phyloP scores from a whole-genome alignment of 2,329 filamentous ascomycete species.

The Fusarium chlamydosporum region DNA sequence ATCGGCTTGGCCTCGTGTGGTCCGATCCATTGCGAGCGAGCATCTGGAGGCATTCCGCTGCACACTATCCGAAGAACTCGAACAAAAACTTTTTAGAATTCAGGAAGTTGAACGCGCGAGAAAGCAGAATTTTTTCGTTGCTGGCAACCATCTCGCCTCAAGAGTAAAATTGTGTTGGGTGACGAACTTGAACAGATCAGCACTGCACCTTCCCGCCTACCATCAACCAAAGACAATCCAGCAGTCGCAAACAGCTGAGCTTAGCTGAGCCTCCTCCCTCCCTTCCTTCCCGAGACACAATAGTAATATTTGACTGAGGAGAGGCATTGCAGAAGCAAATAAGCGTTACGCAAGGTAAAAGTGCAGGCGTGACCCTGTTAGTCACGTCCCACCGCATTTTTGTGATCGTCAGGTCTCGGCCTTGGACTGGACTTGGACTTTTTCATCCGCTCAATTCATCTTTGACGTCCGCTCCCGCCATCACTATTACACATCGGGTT shows the following conservation, averaged over 20 bases:
- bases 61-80: slow-evolving; percentile 11
- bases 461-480: slow-evolving; percentile 34
- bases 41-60: background rate
- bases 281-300: slow-evolving; percentile 2
- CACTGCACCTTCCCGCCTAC: slow-evolving; percentile 34
- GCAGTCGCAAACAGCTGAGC: slow-evolving; percentile 18
- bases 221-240: slow-evolving; percentile 17
- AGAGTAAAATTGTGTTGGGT: slow-evolving; percentile 15
- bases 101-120: slow-evolving; percentile 10
- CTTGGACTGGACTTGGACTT: slow-evolving; percentile 21
- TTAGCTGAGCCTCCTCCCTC: background rate
- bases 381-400: slow-evolving; percentile 44
- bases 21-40: slow-evolving; percentile 19
- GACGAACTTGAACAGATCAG: slow-evolving; percentile 12
- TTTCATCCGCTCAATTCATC: slow-evolving; percentile 28
- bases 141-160: slow-evolving; percentile 18
- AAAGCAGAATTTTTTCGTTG: slow-evolving; percentile 23
- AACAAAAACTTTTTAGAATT: slow-evolving; percentile 6
- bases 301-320: slow-evolving; percentile 7
- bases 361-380: slow-evolving; percentile 33
- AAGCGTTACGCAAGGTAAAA: slow-evolving; percentile 10
- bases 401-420: slow-evolving; percentile 34
- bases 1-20: slow-evolving; percentile 1
- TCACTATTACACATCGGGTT: slow-evolving; percentile 28
- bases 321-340: slow-evolving; percentile 27